Percentiles rank a stretch among this genome's conserved stretches.
Conservation (phyloP, 192 early-diverging fungal species). For the Backusella westeae region DNA sequence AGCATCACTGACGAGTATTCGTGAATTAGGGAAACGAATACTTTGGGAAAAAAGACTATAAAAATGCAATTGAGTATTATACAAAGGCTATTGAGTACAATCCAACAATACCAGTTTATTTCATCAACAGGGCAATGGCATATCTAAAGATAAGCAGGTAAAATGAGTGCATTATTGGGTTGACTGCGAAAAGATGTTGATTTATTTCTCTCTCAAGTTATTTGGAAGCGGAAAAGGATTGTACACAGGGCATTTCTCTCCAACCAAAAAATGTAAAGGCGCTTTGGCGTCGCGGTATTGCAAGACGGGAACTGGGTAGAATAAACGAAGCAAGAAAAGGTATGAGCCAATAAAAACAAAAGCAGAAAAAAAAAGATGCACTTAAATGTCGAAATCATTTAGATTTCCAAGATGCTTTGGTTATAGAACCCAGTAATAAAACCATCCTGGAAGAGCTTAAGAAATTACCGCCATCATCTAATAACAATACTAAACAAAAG, state of each 20-base stretch:
- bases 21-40: conserved; percentile 55
- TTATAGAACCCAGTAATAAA: conserved; percentile 68
- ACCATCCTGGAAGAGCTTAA: conserved; percentile 60
- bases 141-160: conserved; percentile 71
- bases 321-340: conserved; percentile 53
- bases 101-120: conserved; percentile 52
- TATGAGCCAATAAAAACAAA: not conserved
- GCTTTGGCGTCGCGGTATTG: conserved; percentile 71
- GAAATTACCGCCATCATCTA: conserved; percentile 31
- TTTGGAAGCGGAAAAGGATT: conserved; percentile 65
- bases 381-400: not conserved
- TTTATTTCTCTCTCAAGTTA: conserved; percentile 38
- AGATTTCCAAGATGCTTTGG: conserved; percentile 63
- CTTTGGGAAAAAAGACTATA: conserved; percentile 56
- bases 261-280: conserved; percentile 79
- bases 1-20: not conserved
- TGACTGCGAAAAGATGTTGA: no score
- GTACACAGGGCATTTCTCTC: conserved; percentile 52
- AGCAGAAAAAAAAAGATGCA: not conserved
- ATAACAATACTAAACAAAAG: not conserved
- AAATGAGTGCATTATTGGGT: not conserved
- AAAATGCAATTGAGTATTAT: conserved; percentile 61
- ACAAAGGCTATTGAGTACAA: conserved; percentile 61
- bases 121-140: conserved; percentile 82
- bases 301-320: conserved; percentile 50